Evolutionary conservation across 306 rosid genomes (phyloP).

Genomic region (Potentilla sterilis): DNA sequence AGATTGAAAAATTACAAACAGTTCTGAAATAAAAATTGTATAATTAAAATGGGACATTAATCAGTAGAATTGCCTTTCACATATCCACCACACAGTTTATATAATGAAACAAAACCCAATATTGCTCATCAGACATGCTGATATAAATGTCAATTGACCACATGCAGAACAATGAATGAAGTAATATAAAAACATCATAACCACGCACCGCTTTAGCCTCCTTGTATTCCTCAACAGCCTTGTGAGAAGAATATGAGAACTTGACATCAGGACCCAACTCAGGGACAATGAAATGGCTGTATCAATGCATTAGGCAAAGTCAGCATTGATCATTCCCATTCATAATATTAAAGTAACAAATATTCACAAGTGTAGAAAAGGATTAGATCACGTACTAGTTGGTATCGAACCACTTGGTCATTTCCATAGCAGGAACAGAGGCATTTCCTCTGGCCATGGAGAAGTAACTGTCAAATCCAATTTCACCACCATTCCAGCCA

Average conservation of each 20-base stretch:
- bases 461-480: slow-evolving; percentile 74
- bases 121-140: neutral
- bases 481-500: slow-evolving; percentile 82
- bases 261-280: slow-evolving; percentile 86
- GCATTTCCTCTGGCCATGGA: slow-evolving; percentile 98
- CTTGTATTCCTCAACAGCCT: slow-evolving; percentile 89
- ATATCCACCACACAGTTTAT: neutral
- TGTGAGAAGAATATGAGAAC: slow-evolving; percentile 81
- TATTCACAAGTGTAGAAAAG: neutral
- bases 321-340: slow-evolving; percentile 9
- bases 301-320: slow-evolving; percentile 23
- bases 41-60: neutral
- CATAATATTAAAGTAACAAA: neutral
- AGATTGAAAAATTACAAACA: slow-evolving; percentile 2
- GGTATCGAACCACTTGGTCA: slow-evolving; percentile 99
- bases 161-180: neutral
- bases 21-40: neutral
- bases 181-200: neutral
- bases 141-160: neutral
- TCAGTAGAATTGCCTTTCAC: neutral
- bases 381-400: slow-evolving; percentile 68
- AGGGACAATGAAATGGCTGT: slow-evolving; percentile 93
- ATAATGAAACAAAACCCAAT: neutral
- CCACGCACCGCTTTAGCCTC: slow-evolving; percentile 90
- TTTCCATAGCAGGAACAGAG: slow-evolving; percentile 92